Evolutionary conservation across 805 yeast genomes (phyloP), one percentile per base, ranked within the genome.

Genomic region (Lachancea sp.): DNA sequence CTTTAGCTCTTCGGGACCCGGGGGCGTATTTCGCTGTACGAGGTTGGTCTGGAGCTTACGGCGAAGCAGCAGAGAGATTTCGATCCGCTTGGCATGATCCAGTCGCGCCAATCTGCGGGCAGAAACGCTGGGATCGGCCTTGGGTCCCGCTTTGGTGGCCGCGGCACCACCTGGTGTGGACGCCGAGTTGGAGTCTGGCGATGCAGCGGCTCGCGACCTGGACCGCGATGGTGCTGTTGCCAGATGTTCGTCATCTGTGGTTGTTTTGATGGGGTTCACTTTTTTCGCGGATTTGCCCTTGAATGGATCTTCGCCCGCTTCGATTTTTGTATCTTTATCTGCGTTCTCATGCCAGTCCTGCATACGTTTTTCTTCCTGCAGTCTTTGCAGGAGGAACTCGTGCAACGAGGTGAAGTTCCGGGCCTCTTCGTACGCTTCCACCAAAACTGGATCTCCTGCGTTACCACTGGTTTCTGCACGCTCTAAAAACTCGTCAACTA

Each of bases 31-130:
- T 31, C 67, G 53, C 49, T 63, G 67, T 17, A 63, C 54, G 39
- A 63, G 39, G 39, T 59, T 60, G 32, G 54, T 53, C 38, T 63
- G 67, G 12, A 63, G 49, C 45, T 61, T 60, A 19, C 65, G 52
- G 12, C 67, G 57, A 20, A 63, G 55, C 10, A 62, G 43, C 27
- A 52, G 35, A 9, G 61, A 53, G 16, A 61, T 60, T 41, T 63
- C 66, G 4, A 58, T 43, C 31, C 56, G 51, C 11, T 59, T 53
- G 13, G 57, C 40, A 27, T 49, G 48, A 41, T 63, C 66, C 18
- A 62, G 42, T 15, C 42, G 42, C 16, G 36, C 19, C 4, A 30
- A 17, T 31, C 30, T 38, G 16, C 33, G 27, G 18, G 5, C 29
- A 3, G 42, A 19, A 18, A 30, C 32, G 29, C n/a, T 22, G 11